These are phyloP conservation scores for Cronartium ribicola DNA, from an alignment of 1,284 basidiomycete genomes.

Conservation along the genomic window DNA sequence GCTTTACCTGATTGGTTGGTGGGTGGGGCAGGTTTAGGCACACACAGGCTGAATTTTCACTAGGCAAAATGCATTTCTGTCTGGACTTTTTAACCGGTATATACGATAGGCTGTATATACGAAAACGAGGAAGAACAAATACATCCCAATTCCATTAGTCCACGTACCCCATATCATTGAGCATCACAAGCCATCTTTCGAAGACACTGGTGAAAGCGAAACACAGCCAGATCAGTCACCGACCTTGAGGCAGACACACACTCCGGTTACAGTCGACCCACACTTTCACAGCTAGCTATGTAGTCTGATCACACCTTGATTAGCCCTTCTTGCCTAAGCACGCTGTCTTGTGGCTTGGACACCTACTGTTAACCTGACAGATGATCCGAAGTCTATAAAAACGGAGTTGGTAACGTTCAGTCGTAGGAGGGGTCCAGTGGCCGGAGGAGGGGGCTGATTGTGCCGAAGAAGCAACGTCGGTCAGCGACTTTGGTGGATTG, in stretches of 20 bases:
- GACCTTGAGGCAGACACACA: neutral
- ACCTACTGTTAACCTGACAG: no score
- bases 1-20: neutral
- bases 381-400: no score
- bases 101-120: no score
- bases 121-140: neutral
- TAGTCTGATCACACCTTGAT: constrained; percentile 5
- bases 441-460: no score
- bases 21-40: constrained; percentile 3
- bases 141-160: constrained; percentile 2
- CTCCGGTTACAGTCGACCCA: neutral
- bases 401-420: no score
- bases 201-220: neutral
- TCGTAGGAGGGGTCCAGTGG: no score
- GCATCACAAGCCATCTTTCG: neutral
- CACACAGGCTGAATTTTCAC: constrained; percentile 2
- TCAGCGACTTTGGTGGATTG: no score
- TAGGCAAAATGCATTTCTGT: constrained; percentile 8
- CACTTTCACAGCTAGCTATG: neutral
- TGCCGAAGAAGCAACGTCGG: no score
- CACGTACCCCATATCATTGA: neutral
- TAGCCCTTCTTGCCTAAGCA: neutral
- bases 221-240: neutral
- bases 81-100: neutral
- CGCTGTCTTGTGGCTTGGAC: no score